These are phyloP conservation scores for Bassia scoparia DNA, from an alignment of 148 eudicot genomes.

Conservation along the genomic window DNA sequence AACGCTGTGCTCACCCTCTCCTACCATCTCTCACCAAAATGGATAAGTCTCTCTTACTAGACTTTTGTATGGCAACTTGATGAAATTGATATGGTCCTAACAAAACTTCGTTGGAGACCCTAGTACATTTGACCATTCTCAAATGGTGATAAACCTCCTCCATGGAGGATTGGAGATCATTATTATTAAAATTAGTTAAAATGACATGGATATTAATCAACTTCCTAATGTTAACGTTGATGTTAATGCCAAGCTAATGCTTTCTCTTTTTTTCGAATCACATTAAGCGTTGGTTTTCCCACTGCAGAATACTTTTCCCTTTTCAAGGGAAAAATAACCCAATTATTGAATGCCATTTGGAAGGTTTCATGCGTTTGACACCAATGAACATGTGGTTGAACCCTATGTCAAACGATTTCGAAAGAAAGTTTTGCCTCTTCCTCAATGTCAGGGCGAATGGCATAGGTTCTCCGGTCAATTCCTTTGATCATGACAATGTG, in stretches of 20 bases:
- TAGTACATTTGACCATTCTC: not conserved
- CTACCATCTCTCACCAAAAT: not conserved
- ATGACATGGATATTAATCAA: not conserved
- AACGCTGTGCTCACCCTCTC: too few species aligned
- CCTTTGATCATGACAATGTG: not conserved
- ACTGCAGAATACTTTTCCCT: too few species aligned
- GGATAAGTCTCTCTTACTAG: not conserved
- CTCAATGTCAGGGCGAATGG: not conserved
- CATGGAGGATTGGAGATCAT: constrained; percentile 3
- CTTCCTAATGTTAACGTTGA: too few species aligned
- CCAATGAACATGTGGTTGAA: not conserved
- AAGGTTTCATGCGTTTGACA: not conserved
- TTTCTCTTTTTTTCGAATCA: not conserved
- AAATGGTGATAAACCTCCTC: not conserved
- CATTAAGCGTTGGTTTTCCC: not conserved
- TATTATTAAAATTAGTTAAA: not conserved
- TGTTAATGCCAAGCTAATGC: not conserved
- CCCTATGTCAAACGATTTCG: not conserved
- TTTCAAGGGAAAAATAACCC: constrained; percentile 10
- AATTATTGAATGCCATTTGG: constrained; percentile 14
- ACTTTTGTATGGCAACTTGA: not conserved
- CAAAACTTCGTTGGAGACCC: not conserved
- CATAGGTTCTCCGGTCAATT: not conserved
- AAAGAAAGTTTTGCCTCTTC: constrained; percentile 6
- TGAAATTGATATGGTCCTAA: not conserved